phyloP scores from a whole-genome alignment of 2,329 filamentous ascomycete species.

The Epichloe elymi region DNA sequence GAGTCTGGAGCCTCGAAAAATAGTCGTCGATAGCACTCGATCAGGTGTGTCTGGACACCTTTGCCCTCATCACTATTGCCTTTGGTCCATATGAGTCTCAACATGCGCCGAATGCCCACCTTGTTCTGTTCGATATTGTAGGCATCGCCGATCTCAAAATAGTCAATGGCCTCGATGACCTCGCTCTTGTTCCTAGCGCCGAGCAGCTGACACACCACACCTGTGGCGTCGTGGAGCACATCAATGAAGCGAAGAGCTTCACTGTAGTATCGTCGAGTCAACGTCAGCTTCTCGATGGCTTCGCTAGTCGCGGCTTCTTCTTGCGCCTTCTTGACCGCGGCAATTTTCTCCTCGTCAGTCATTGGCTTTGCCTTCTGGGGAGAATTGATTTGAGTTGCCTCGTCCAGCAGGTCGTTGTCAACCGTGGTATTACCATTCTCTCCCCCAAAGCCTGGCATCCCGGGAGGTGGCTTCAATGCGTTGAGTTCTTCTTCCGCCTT shows the following conservation, averaged over 20 bases:
- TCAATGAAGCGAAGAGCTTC: constrained; percentile 92
- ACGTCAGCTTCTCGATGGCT: constrained; percentile 71
- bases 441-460: constrained; percentile 46
- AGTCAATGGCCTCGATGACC: constrained; percentile 98
- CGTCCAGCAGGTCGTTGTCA: constrained; percentile 69
- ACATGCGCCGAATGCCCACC: constrained; percentile 84
- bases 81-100: constrained; percentile 97
- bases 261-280: constrained; percentile 83
- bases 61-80: constrained; percentile 98
- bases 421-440: constrained; percentile 54
- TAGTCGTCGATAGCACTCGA: constrained; percentile 89
- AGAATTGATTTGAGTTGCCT: constrained; percentile 70
- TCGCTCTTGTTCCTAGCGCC: constrained; percentile 96
- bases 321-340: constrained; percentile 62
- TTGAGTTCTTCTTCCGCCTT: constrained; percentile 73
- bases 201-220: constrained; percentile 71
- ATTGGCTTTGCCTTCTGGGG: constrained; percentile 52
- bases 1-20: constrained; percentile 92
- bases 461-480: constrained; percentile 68
- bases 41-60: constrained; percentile 89
- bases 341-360: constrained; percentile 67
- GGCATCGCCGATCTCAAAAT: constrained; percentile 87
- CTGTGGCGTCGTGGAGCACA: constrained; percentile 71
- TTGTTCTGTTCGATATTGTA: constrained; percentile 95
- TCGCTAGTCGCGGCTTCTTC: constrained; percentile 84